phyloP scores from a whole-genome alignment of 2,329 filamentous ascomycete species.

The Ceratocystis albifundus region DNA sequence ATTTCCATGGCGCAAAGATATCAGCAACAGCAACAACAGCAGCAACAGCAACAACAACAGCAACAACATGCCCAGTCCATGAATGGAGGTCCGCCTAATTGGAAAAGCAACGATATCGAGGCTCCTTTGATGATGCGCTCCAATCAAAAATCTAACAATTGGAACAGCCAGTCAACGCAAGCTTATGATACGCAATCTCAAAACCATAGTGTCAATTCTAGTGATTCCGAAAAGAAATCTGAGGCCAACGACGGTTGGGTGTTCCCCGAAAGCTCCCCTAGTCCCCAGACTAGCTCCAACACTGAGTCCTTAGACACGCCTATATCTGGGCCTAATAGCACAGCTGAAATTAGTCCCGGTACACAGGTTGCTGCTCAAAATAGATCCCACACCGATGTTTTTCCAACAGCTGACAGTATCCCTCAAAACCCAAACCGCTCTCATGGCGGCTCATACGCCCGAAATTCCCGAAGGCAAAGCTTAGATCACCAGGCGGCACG shows the following conservation, averaged over 20 bases:
- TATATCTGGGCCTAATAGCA: slow-evolving; percentile 15
- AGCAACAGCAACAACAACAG: slow-evolving; percentile 40
- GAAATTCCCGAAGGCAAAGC: slow-evolving; percentile 64
- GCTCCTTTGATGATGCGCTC: slow-evolving; percentile 43
- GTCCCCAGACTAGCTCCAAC: slow-evolving; percentile 37
- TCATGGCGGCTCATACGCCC: slow-evolving; percentile 56
- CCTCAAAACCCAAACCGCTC: slow-evolving; percentile 65
- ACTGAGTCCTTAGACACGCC: slow-evolving; percentile 30
- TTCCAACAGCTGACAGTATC: slow-evolving; percentile 68
- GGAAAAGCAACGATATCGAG: slow-evolving; percentile 33
- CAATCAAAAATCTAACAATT: slow-evolving; percentile 28
- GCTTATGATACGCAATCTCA: neutral
- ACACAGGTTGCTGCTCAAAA: slow-evolving; percentile 24
- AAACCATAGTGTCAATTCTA: neutral
- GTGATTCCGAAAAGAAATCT: slow-evolving; percentile 19
- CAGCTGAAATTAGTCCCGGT: neutral
- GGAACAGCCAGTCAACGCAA: neutral
- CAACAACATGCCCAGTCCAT: slow-evolving; percentile 37
- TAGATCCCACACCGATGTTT: slow-evolving; percentile 76
- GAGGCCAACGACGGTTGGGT: slow-evolving; percentile 71
- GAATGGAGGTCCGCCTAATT: slow-evolving; percentile 13
- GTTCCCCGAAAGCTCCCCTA: slow-evolving; percentile 69
- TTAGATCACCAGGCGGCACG: slow-evolving; percentile 53
- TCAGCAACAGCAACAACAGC: slow-evolving; percentile 15
- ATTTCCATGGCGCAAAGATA: slow-evolving; percentile 29